phyloP scores from a whole-genome alignment of 495 filamentous ascomycete species.

The Lophiostoma macrostomum region DNA sequence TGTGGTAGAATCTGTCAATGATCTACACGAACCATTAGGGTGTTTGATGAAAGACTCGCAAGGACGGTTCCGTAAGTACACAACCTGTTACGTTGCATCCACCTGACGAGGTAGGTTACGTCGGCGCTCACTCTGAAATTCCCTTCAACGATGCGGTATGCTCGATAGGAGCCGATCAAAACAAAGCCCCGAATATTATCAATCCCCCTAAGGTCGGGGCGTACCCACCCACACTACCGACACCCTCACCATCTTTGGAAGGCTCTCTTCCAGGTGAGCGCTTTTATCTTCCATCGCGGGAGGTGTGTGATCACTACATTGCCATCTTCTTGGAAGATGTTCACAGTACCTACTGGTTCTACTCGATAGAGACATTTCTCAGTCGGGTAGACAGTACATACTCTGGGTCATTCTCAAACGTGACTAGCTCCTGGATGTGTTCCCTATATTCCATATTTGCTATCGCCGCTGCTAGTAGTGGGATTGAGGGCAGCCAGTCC shows the following conservation, averaged over 20 bases:
- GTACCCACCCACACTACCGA: conserved; percentile 20
- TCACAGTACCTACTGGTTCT: conserved; percentile 29
- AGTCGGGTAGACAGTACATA: conserved; percentile 23
- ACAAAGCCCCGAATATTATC: conserved; percentile 18
- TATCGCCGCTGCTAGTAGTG: conserved; percentile 16
- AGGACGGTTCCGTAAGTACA: conserved; percentile 17
- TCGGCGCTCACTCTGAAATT: conserved; percentile 30
- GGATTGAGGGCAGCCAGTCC: not conserved
- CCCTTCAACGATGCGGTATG: conserved; percentile 31
- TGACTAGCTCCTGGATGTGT: conserved; percentile 26
- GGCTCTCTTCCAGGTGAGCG: not conserved
- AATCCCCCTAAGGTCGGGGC: conserved; percentile 16
- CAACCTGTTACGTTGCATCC: not conserved
- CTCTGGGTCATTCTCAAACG: not conserved
- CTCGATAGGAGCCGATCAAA: not conserved
- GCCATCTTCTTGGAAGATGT: conserved; percentile 26
- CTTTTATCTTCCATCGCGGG: conserved; percentile 21
- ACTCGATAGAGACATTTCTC: conserved; percentile 23
- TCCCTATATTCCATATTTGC: conserved; percentile 29
- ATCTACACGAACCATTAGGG: conserved; percentile 26
- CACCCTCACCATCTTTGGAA: conserved; percentile 12
- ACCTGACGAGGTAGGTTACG: conserved; percentile 20
- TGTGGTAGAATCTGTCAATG: conserved; percentile 23
- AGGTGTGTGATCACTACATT: conserved; percentile 22
- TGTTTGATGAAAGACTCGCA: conserved; percentile 30